Base-by-base conservation (phyloP, 371 early-diverging fungal genomes). In the Mortierella sp. region DNA sequence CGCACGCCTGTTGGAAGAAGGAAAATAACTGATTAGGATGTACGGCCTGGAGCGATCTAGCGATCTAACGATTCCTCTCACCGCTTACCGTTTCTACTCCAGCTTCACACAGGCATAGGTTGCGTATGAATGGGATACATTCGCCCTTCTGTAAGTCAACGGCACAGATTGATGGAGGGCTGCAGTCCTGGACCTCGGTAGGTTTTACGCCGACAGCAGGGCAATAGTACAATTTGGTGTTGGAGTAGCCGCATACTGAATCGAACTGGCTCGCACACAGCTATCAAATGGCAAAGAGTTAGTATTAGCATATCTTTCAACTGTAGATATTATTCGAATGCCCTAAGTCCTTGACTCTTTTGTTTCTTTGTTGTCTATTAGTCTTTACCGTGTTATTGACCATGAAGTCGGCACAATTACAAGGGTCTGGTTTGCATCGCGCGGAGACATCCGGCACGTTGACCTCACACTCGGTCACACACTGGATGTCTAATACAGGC, bases 91-190 rank as follows among this genome's bases (percentile, higher is more conserved):
- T 47, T n/a, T 11, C 34, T n/a, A 15, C 21, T 1, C 41, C 41
- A 1, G 48, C 17, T 23, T 34, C 48, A 26, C 58, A 57, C n/a
- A 37, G 47, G 49, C 58, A 57, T 7, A 26, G 58, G 24, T 48
- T 32, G 17, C n/a, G n/a, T n/a, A 37, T 7, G 1, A 49, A 49
- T 2, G 49, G 9, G 9, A 48, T 34, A 12, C 58, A 57, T 9
- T 17, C 15, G 19, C 58, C 58, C 5, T 11, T 9, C 11, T 48
- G 48, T 4, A 37, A 7, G 37, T 48, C 37, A 7, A 57, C 48
- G 6, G 24, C 34, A 17, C 58, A 57, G n/a, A 15, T 21, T 17
- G 46, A 32, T 2, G 58, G 58, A 14, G 2, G 14, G 31, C 17
- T 17, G 32, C 58, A 57, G 1, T 57, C 58, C 8, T 21, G 14